Base-by-base conservation (phyloP, 2,329 filamentous ascomycete species). In the Nothophoma quercina region DNA sequence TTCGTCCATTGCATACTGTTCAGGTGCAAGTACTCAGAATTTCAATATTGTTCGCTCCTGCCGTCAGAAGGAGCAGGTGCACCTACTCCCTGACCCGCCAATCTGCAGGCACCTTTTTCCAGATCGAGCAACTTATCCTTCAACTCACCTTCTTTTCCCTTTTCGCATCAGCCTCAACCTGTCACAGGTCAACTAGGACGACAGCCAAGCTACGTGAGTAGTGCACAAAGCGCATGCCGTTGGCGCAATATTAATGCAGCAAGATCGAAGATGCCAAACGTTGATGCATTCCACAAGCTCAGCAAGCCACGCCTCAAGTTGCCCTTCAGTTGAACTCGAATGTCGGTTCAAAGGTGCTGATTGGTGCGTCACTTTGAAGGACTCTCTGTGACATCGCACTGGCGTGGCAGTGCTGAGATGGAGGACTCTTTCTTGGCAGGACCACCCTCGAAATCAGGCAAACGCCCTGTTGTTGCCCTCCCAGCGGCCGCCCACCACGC, bases 401-500 rank as follows among this genome's bases (percentile, higher is more conserved):
- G n/a, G n/a, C 43, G 39, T 39, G 33, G 43, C 38, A 30, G 50
- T 43, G 43, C 43, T 42, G n/a, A n/a, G 19, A 36, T 36, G 34
- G 39, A 53, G 32, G 43, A 28, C 50, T 38, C 42, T 33, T 36
- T 38, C 47, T 53, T 53, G 50, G 50, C 42, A 46, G 36, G 21
- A 42, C n/a, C 40, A 41, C 13, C 44, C 28, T 40, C 15, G 28
- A 40, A 26, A 29, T 26, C 50, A 48, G 50, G 43, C 50, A 51
- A 34, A 45, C 29, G 50, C 51, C 45, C 39, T 49, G 30, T n/a
- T n/a, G 36, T 41, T 44, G 51, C 51, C 51, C 51, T 50, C 21
- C 23, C 21, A 35, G 48, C 43, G 51, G 51, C 51, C 51, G 51
- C 51, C 35, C 51, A 55, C 40, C 41, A 46, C 51, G n/a, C 13